Evolutionary conservation across 2,329 filamentous ascomycete genomes (phyloP).

Genomic region (Fusarium burgessii): DNA sequence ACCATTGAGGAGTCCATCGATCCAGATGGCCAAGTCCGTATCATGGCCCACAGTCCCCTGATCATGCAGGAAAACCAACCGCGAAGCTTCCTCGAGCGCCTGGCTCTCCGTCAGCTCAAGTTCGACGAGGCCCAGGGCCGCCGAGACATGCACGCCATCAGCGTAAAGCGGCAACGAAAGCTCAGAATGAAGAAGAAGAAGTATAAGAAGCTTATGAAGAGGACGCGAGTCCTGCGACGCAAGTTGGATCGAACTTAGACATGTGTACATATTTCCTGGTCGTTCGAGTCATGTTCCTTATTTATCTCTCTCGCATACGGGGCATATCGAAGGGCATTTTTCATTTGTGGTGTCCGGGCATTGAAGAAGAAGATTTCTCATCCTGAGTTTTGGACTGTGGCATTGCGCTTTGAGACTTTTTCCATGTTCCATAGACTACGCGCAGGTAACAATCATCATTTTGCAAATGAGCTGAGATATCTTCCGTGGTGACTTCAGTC

Average conservation of each 20-base stretch:
- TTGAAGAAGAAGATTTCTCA: slow-evolving; percentile 46
- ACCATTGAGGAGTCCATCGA: slow-evolving; percentile 76
- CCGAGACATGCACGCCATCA: slow-evolving; percentile 81
- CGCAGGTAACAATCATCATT: slow-evolving; percentile 51
- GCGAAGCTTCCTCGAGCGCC: slow-evolving; percentile 76
- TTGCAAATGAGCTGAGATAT: slow-evolving; percentile 40
- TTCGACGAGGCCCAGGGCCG: slow-evolving; percentile 66
- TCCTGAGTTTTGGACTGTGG: slow-evolving; percentile 39
- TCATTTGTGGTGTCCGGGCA: slow-evolving; percentile 49
- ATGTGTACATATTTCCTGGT: slow-evolving; percentile 45
- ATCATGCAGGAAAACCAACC: slow-evolving; percentile 63
- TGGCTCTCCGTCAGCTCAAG: slow-evolving; percentile 72
- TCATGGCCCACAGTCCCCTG: slow-evolving; percentile 70
- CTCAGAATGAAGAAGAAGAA: slow-evolving; percentile 99
- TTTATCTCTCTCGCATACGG: slow-evolving; percentile 29
- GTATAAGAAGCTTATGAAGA: slow-evolving; percentile 99
- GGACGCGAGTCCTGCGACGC: slow-evolving; percentile 87
- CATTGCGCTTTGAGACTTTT: slow-evolving; percentile 49
- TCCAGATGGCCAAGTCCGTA: slow-evolving; percentile 68
- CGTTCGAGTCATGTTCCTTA: slow-evolving; percentile 39
- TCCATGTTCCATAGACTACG: slow-evolving; percentile 50
- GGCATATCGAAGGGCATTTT: slow-evolving; percentile 43
- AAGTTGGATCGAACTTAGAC: slow-evolving; percentile 77
- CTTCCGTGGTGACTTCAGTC: slow-evolving; percentile 32
- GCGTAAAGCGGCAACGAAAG: slow-evolving; percentile 91